Conservation (phyloP, 768 basidiomycete genomes). For the Tricholoma sp. region DNA sequence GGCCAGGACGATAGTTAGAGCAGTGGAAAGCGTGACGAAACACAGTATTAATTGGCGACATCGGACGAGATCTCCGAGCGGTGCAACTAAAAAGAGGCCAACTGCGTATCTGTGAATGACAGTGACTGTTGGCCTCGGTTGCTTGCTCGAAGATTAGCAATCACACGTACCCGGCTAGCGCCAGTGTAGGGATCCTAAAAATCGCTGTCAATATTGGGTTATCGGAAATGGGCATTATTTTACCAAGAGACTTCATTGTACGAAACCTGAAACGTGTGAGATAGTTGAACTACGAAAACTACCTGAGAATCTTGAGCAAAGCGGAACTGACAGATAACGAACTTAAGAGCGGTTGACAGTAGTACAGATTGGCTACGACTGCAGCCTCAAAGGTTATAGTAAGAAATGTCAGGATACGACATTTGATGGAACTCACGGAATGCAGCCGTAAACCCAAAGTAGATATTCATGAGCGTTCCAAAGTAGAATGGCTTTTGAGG, state of each 20-base stretch:
- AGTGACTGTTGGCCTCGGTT: too few species aligned
- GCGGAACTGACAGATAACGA: too few species aligned
- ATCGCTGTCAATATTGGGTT: slow-evolving; percentile 8
- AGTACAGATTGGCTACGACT: slow-evolving; percentile 78
- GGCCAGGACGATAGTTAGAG: slow-evolving; percentile 68
- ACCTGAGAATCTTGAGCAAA: too few species aligned
- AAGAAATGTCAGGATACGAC: background rate
- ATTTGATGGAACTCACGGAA: slow-evolving; percentile 32
- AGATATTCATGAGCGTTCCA: slow-evolving; percentile 44
- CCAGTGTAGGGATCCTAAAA: slow-evolving; percentile 54
- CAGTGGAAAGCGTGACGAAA: slow-evolving; percentile 46
- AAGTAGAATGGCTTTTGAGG: slow-evolving; percentile 46
- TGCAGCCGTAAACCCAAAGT: slow-evolving; percentile 60
- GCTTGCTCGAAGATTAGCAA: background rate
- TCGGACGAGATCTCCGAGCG: slow-evolving; percentile 79
- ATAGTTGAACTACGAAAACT: slow-evolving; percentile 32
- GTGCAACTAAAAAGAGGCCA: slow-evolving; percentile 72
- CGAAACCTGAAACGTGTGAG: slow-evolving; percentile 30
- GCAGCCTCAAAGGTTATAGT: background rate
- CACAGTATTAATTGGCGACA: slow-evolving; percentile 65
- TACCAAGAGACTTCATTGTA: slow-evolving; percentile 38
- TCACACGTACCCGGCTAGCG: slow-evolving; percentile 56
- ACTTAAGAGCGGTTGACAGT: slow-evolving; percentile 79
- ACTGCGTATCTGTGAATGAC: slow-evolving; percentile 61
- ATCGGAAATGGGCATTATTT: background rate